These are phyloP conservation scores for Candida mesenterica DNA, from an alignment of 1,139 yeast genomes.

Conservation along the genomic window DNA sequence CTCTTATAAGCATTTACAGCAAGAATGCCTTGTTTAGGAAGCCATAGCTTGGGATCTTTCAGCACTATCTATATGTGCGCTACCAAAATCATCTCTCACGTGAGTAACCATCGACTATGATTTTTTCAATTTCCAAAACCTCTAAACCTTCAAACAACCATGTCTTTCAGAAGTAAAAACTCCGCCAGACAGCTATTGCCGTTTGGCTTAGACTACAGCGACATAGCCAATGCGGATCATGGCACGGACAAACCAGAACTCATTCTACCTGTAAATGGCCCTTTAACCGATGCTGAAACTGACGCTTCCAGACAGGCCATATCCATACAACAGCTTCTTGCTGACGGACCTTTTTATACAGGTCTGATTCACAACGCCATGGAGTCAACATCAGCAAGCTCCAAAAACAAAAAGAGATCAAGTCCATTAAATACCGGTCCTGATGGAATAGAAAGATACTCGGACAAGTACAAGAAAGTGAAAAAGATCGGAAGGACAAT, in stretches of 20 bases:
- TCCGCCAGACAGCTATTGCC: slow-evolving; percentile 46
- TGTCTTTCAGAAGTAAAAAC: slow-evolving; percentile 18
- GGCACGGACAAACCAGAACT: slow-evolving; percentile 38
- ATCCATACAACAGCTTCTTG: slow-evolving; percentile 54
- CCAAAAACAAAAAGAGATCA: slow-evolving; percentile 6
- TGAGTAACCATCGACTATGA: neutral
- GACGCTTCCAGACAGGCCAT: slow-evolving; percentile 64
- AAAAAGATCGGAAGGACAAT: slow-evolving; percentile 75
- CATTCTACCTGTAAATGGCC: slow-evolving; percentile 67
- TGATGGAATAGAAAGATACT: slow-evolving; percentile 69
- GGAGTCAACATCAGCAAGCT: slow-evolving; percentile 12
- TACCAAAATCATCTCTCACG: too few relatives aligned
- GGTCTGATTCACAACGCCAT: slow-evolving; percentile 44
- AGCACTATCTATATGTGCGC: too few relatives aligned
- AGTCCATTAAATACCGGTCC: slow-evolving; percentile 18
- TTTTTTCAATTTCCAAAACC: neutral
- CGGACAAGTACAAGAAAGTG: slow-evolving; percentile 71
- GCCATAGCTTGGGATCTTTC: too few relatives aligned
- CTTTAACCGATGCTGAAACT: slow-evolving; percentile 54
- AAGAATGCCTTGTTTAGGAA: too few relatives aligned
- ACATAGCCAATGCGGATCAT: slow-evolving; percentile 38
- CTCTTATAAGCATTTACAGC: too few relatives aligned
- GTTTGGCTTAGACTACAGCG: slow-evolving; percentile 68
- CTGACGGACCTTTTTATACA: slow-evolving; percentile 76
- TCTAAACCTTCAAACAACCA: slow-evolving; percentile 3